Conservation (phyloP, 31 red algal species). For the Endocladia muricata region DNA sequence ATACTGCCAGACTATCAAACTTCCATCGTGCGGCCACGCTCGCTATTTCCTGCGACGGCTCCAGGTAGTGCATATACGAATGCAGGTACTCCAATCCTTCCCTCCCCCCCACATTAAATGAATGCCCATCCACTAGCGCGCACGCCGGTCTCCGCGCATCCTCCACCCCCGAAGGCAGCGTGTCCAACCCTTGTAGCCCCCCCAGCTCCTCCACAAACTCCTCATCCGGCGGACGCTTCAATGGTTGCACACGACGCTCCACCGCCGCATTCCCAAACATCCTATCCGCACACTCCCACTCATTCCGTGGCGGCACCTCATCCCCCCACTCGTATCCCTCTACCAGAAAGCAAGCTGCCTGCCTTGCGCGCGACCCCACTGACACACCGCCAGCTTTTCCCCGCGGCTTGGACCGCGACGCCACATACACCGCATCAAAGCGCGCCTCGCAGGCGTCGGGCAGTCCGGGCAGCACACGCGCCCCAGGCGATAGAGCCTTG, state of each 20-base stretch:
- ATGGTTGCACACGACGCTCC: neutral
- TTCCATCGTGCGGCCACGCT: neutral
- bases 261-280: neutral
- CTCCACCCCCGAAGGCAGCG: neutral
- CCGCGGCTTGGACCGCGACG: neutral
- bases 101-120: conserved; percentile 1
- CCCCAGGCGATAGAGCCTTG: neutral
- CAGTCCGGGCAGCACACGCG: neutral
- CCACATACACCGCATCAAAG: conserved; percentile 1
- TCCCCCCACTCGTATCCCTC: neutral
- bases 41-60: neutral
- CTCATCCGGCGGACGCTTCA: neutral
- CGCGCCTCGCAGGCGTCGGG: neutral
- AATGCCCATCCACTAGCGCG: conserved; percentile 36
- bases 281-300: conserved; percentile 11
- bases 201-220: neutral
- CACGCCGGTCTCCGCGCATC: neutral
- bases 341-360: neutral
- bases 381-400: neutral
- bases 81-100: conserved; percentile 18
- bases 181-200: neutral
- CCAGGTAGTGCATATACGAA: conserved; percentile 16
- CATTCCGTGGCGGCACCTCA: neutral
- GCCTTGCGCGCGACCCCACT: neutral
- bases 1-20: neutral